Evolutionary conservation across 2,329 filamentous ascomycete genomes (phyloP).

Genomic region (Colletotrichum zoysiae): DNA sequence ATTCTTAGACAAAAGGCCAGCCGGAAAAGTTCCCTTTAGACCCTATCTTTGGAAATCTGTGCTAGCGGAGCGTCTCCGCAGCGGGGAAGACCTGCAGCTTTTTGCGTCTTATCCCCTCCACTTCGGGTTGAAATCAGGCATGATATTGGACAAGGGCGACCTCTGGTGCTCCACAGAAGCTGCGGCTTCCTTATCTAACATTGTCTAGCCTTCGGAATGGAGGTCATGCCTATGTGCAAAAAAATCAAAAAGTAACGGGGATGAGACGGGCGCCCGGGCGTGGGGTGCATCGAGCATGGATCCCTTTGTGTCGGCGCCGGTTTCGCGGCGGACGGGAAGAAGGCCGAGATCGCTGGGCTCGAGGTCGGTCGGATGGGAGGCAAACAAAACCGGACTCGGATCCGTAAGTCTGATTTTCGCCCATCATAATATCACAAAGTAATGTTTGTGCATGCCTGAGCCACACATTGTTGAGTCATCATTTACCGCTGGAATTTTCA

Average conservation of each 20-base stretch:
- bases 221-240: not conserved
- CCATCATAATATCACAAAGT: too few species aligned
- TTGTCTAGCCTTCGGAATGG: not conserved
- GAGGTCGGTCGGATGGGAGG: slow-evolving; percentile 32
- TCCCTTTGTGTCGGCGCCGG: slow-evolving; percentile 9
- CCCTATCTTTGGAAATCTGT: not conserved
- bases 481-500: not conserved
- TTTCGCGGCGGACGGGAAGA: slow-evolving; percentile 16
- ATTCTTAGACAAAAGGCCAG: not conserved
- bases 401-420: slow-evolving; percentile 16
- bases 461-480: rapidly evolving
- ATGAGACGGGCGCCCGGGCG: slow-evolving; percentile 27
- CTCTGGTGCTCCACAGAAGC: slow-evolving; percentile 14
- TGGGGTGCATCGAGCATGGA: slow-evolving; percentile 14
- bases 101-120: slow-evolving; percentile 32
- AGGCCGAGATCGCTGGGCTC: slow-evolving; percentile 28
- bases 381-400: slow-evolving; percentile 28
- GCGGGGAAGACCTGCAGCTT: slow-evolving; percentile 32
- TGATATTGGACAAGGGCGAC: slow-evolving; percentile 37
- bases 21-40: slow-evolving; percentile 20
- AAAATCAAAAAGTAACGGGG: not conserved
- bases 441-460: too few species aligned
- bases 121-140: slow-evolving; percentile 39
- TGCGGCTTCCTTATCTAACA: slow-evolving; percentile 27
- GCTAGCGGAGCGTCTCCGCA: slow-evolving; percentile 33